A percentile compares a stretch with the other conserved stretches of the same genome.
phyloP scores from a whole-genome alignment of 1,139 yeast species.

The Blastobotrys petasosporus region DNA sequence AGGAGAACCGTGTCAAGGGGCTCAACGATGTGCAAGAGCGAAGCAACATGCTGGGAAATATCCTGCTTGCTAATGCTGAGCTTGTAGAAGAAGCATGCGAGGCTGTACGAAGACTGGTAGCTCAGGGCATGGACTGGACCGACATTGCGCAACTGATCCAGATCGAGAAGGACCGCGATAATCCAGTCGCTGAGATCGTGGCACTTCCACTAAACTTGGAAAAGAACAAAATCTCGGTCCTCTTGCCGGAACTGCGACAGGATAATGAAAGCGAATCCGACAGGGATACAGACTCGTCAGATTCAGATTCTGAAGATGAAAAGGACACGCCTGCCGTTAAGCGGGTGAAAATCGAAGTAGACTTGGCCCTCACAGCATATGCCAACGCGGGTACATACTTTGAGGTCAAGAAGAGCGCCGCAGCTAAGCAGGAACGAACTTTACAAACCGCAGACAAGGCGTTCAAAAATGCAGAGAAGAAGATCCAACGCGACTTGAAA shows the following conservation, averaged over 20 bases:
- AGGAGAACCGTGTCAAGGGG: slow-evolving; percentile 62
- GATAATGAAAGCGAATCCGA: slow-evolving; percentile 34
- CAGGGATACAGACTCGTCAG: slow-evolving; percentile 23
- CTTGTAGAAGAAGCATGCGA: slow-evolving; percentile 65
- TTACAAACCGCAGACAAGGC: slow-evolving; percentile 75
- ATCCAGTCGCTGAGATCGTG: slow-evolving; percentile 56
- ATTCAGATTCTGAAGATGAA: slow-evolving; percentile 24
- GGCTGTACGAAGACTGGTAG: slow-evolving; percentile 59
- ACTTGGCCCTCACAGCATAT: slow-evolving; percentile 66
- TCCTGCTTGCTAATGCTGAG: slow-evolving; percentile 64
- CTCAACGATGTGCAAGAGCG: slow-evolving; percentile 58
- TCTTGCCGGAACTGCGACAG: slow-evolving; percentile 42
- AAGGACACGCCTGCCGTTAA: slow-evolving; percentile 18
- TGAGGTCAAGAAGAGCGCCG: slow-evolving; percentile 70
- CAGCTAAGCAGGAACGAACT: slow-evolving; percentile 73
- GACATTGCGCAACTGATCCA: slow-evolving; percentile 72
- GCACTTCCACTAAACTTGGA: slow-evolving; percentile 64
- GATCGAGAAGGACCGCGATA: slow-evolving; percentile 63
- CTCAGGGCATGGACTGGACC: slow-evolving; percentile 93
- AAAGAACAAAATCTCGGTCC: slow-evolving; percentile 60
- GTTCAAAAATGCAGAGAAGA: slow-evolving; percentile 74
- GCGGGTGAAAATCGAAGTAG: slow-evolving; percentile 53
- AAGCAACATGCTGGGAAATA: slow-evolving; percentile 64
- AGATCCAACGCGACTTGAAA: slow-evolving; percentile 66
- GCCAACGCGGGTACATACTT: slow-evolving; percentile 90